A percentile compares a stretch with the other conserved stretches of the same genome.
These are phyloP conservation scores for Pterulicium gracile DNA, from an alignment of 1,284 basidiomycete genomes.

Conservation along the genomic window DNA sequence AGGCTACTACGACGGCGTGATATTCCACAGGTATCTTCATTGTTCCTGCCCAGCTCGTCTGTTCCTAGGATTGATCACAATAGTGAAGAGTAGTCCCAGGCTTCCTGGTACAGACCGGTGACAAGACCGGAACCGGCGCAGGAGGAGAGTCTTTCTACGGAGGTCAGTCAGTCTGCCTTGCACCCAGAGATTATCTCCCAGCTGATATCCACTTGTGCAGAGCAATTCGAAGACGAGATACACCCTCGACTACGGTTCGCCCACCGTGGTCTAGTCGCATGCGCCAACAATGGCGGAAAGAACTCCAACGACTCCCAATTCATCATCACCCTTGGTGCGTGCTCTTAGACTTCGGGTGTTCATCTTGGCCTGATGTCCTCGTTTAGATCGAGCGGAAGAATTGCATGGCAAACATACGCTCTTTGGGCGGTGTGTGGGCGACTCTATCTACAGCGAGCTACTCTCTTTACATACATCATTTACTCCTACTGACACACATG, in stretches of 20 bases:
- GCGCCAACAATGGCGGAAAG: slow-evolving; percentile 86
- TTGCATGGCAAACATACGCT: slow-evolving; percentile 83
- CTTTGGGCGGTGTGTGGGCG: slow-evolving; percentile 73
- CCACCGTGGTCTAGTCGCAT: slow-evolving; percentile 84
- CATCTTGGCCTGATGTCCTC: slow-evolving; percentile 2
- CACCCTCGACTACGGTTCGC: slow-evolving; percentile 79
- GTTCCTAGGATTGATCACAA: slow-evolving; percentile 5
- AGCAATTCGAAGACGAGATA: slow-evolving; percentile 90
- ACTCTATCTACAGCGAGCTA: slow-evolving; percentile 80
- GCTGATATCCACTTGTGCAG: slow-evolving; percentile 22
- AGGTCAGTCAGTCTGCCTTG: slow-evolving; percentile 33
- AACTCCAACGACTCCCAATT: slow-evolving; percentile 86
- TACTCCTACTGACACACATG: slow-evolving; percentile 6
- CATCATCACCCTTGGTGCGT: slow-evolving; percentile 78
- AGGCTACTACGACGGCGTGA: slow-evolving; percentile 94
- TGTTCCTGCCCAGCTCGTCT: slow-evolving; percentile 2
- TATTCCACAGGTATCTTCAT: slow-evolving; percentile 73
- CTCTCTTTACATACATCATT: slow-evolving; percentile 2
- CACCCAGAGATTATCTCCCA: slow-evolving; percentile 2
- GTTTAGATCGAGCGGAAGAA: slow-evolving; percentile 74
- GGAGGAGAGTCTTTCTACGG: slow-evolving; percentile 92
- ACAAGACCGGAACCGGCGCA: slow-evolving; percentile 82
- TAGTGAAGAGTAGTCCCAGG: slow-evolving; percentile 60
- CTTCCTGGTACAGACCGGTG: slow-evolving; percentile 94
- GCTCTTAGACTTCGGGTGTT: not conserved